These are phyloP conservation scores for Crucihimalaya himalaica DNA, from an alignment of 345 rosid species.

Conservation along the genomic window DNA sequence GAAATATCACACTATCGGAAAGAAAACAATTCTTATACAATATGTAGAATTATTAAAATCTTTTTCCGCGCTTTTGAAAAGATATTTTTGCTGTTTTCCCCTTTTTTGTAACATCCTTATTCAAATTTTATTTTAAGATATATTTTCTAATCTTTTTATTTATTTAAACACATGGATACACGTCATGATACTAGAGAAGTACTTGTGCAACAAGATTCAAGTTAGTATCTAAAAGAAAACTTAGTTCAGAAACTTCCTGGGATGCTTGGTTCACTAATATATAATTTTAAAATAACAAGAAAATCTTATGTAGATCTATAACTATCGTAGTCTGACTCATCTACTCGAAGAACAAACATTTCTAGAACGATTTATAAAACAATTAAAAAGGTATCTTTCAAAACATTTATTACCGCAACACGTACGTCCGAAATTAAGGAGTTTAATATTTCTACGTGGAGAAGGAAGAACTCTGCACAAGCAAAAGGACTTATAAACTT, in stretches of 20 bases:
- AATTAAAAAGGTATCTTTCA: not conserved
- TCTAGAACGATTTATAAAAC: not conserved
- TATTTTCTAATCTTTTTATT: not conserved
- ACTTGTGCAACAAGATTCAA: not conserved
- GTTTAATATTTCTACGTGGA: not conserved
- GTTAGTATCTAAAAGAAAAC: not conserved
- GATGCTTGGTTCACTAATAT: constrained; percentile 30
- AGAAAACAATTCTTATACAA: too few species aligned
- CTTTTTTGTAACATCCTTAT: too few species aligned
- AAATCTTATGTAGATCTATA: constrained; percentile 11
- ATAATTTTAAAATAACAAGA: not conserved
- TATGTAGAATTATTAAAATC: too few species aligned
- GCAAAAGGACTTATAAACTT: too few species aligned
- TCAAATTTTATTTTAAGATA: not conserved
- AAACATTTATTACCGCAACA: not conserved
- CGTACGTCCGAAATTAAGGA: not conserved
- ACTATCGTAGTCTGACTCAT: constrained; percentile 7
- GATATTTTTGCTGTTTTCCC: not conserved
- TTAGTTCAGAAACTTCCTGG: constrained; percentile 20
- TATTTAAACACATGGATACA: not conserved
- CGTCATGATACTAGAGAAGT: not conserved
- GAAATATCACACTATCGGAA: too few species aligned
- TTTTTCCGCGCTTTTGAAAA: not conserved
- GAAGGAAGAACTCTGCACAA: too few species aligned
- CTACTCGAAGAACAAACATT: not conserved